phyloP scores from a whole-genome alignment of 441 rosid species.

The Adansonia rubrostipa region DNA sequence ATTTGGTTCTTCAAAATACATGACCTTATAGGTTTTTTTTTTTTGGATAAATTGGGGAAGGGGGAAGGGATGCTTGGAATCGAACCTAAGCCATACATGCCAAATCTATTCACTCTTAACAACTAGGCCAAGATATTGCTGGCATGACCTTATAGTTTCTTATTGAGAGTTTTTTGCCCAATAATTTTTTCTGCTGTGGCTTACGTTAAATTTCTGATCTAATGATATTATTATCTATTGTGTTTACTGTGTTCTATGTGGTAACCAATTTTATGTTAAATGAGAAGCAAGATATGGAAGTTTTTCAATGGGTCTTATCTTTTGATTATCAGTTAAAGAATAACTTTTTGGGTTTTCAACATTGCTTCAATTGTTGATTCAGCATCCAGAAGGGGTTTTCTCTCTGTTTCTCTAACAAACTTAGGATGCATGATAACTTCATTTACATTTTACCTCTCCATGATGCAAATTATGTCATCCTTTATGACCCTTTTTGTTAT shows the following conservation, averaged over 20 bases:
- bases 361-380: constrained; percentile 6
- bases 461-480: not conserved
- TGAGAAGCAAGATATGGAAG: constrained; percentile 8
- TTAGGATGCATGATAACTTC: not conserved
- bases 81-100: no score
- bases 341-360: constrained; percentile 1
- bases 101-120: no score
- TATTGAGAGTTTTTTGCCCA: not conserved
- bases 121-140: no score
- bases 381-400: not conserved
- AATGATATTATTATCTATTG: not conserved
- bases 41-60: no score
- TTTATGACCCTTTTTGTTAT: not conserved
- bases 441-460: not conserved
- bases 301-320: not conserved
- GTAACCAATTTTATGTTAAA: not conserved
- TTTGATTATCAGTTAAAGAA: not conserved
- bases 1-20: constrained; percentile 1
- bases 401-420: not conserved
- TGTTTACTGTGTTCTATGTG: not conserved
- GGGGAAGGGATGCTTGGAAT: no score
- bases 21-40: not conserved
- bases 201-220: not conserved
- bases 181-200: not conserved
- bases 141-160: not conserved